Evolutionary conservation across 1,284 basidiomycete species (phyloP).

Genomic region (Fistulinella cinereoalba): DNA sequence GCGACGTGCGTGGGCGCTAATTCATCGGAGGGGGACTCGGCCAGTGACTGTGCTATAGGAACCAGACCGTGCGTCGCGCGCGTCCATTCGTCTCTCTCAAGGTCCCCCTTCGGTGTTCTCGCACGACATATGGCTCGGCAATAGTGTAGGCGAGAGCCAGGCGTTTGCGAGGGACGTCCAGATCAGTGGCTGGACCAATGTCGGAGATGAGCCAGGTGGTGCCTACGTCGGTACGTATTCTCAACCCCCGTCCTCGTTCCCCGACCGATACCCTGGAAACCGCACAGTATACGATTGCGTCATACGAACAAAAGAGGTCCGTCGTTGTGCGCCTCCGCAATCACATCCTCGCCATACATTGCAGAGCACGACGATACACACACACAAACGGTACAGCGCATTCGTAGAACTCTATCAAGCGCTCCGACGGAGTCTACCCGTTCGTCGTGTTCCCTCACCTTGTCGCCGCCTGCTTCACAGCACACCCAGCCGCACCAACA

Average conservation of each 20-base stretch:
- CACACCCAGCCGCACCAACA: conserved; percentile 42
- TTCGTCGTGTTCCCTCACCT: conserved; percentile 28
- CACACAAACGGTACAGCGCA: conserved; percentile 68
- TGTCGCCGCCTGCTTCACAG: not conserved
- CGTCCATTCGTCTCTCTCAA: conserved; percentile 27
- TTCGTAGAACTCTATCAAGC: conserved; percentile 57
- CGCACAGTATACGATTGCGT: conserved; percentile 58
- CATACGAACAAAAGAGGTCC: conserved; percentile 58
- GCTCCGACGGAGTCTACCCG: conserved; percentile 53
- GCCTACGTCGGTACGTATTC: conserved; percentile 57
- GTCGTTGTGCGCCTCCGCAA: not conserved
- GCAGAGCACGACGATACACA: conserved; percentile 61
- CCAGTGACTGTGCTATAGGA: conserved; percentile 18
- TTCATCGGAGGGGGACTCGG: no score
- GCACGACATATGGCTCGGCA: conserved; percentile 58
- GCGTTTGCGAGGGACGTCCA: conserved; percentile 61
- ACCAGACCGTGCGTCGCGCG: conserved; percentile 17
- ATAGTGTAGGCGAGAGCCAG: conserved; percentile 50
- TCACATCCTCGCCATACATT: not conserved
- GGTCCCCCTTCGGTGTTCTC: conserved; percentile 61
- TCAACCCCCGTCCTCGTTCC: not conserved
- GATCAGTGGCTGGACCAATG: conserved; percentile 66
- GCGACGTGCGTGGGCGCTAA: conserved; percentile 33
- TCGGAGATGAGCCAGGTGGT: conserved; percentile 58
- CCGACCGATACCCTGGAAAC: not conserved